Evolutionary conservation across 2,329 filamentous ascomycete genomes (phyloP).

Genomic region (Ophiocordyceps polyrhachis-furcata): DNA sequence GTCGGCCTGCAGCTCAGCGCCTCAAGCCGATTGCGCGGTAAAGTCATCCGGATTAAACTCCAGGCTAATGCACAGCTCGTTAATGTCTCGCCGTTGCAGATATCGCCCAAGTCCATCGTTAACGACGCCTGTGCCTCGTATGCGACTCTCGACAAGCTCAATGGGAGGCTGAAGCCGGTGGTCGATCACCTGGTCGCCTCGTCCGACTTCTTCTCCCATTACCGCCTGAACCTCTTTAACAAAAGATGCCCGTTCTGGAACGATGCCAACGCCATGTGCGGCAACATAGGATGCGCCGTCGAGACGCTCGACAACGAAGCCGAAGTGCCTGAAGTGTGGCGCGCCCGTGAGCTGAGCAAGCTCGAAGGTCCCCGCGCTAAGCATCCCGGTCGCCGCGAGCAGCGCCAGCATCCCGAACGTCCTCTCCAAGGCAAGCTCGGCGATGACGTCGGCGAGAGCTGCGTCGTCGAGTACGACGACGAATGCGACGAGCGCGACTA

Average conservation of each 20-base stretch:
- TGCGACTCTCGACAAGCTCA: constrained; percentile 70
- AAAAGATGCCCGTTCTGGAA: constrained; percentile 94
- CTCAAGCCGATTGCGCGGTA: constrained; percentile 35
- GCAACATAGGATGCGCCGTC: constrained; percentile 90
- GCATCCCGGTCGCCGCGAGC: constrained; percentile 62
- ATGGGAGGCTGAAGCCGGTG: constrained; percentile 54
- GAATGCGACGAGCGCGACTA: constrained; percentile 95
- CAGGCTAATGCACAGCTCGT: not conserved
- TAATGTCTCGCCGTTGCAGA: constrained; percentile 29
- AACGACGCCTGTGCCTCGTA: constrained; percentile 92
- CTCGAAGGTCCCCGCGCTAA: constrained; percentile 79
- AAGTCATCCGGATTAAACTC: constrained; percentile 11
- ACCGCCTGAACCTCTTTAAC: constrained; percentile 85
- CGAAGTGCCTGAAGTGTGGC: constrained; percentile 82
- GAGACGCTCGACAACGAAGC: constrained; percentile 90
- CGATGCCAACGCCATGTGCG: constrained; percentile 84
- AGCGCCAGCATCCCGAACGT: constrained; percentile 48
- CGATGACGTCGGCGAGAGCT: constrained; percentile 79
- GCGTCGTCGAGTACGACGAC: constrained; percentile 92
- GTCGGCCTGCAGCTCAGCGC: constrained; percentile 20
- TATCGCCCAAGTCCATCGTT: constrained; percentile 75
- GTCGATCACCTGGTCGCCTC: constrained; percentile 65
- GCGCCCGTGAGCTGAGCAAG: constrained; percentile 79
- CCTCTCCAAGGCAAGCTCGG: constrained; percentile 72
- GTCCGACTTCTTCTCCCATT: constrained; percentile 97